phyloP scores from a whole-genome alignment of 441 rosid species.

The Populus hybrid region DNA sequence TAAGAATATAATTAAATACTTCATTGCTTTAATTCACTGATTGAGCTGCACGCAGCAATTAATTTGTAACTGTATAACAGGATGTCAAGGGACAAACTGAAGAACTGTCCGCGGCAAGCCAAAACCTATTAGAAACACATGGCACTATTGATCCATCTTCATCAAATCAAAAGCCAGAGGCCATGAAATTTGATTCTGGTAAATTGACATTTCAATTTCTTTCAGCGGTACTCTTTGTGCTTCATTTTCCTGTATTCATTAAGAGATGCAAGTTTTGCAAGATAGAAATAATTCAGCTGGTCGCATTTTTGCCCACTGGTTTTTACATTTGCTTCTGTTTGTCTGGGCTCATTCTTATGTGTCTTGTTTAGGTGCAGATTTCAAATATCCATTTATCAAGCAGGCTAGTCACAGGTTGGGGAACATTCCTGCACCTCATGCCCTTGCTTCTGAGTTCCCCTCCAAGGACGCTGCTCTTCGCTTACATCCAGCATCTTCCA shows the following conservation, averaged over 20 bases:
- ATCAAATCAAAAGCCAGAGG: slow-evolving; percentile 51
- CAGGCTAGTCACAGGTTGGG: slow-evolving; percentile 76
- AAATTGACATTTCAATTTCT: slow-evolving; percentile 7
- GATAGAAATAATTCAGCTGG: background rate
- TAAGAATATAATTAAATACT: slow-evolving; percentile 18
- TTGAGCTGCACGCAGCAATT: background rate
- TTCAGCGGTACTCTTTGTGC: background rate
- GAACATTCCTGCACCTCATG: slow-evolving; percentile 71
- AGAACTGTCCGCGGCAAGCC: slow-evolving; percentile 24
- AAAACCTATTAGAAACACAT: slow-evolving; percentile 32
- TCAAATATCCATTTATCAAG: slow-evolving; percentile 64
- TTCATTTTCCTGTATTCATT: background rate
- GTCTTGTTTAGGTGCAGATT: slow-evolving; percentile 35
- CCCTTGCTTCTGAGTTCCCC: slow-evolving; percentile 79
- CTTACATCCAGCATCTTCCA: slow-evolving; percentile 65
- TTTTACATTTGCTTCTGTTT: background rate
- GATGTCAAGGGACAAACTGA: slow-evolving; percentile 38
- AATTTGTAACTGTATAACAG: slow-evolving; percentile 31
- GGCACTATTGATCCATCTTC: slow-evolving; percentile 50
- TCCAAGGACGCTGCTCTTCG: slow-evolving; percentile 63
- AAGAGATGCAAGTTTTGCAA: background rate
- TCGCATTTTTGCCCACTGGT: background rate
- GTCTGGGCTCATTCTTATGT: slow-evolving; percentile 5
- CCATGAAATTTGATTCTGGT: slow-evolving; percentile 51
- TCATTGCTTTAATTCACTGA: background rate